Evolutionary conservation across 768 basidiomycete species (phyloP), one percentile per base, ranked within the genome.

Genomic region (Tricholoma sp.): DNA sequence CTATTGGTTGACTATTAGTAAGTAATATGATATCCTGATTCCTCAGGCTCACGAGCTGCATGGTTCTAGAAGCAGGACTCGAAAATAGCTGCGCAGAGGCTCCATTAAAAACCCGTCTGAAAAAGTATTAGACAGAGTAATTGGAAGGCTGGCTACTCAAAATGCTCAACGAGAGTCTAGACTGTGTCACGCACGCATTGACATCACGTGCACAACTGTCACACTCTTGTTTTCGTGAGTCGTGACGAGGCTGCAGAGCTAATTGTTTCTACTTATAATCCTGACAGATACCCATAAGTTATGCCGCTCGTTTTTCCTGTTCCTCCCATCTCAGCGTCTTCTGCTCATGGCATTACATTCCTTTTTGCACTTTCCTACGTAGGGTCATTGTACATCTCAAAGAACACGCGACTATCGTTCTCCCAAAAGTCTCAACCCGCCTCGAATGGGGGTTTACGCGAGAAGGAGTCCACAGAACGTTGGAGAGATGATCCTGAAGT

Each of bases 401-500:
- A 84, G 66, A 74, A 80, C 59, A 76, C 84, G 10, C 79, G 89
- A 42, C 74, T 86, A 31, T 77, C 75, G 9, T 83, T 82, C 66
- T 65, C 76, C 50, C 64, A 68, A 31, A 61, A 72, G 48, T 63
- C 66, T 55, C 60, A 55, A 53, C 54, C 54, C 29, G 63, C 59
- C 45, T 67, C 58, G 55, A 69, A 66, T 57, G 68, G 66, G 36
- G 65, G 60, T 29, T 61, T 68, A 47, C 69, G 56, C 53, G 60
- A 39, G 29, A 69, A 69, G 50, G 33, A 65, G 29, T 60, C 55
- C 28, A 65, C 76, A 44, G 82, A 83, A 55, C 73, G 79, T 18
- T 85, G 83, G 81, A 79, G 95, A 59, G 88, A 98, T 66, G 89
- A 96, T 64, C 87, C 94, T 1, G 80, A 80, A 37, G 90, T 96